Percentiles rank a stretch among this genome's conserved stretches.
phyloP scores from a whole-genome alignment of 768 basidiomycete genomes.

The Botryobasidium botryosum region DNA sequence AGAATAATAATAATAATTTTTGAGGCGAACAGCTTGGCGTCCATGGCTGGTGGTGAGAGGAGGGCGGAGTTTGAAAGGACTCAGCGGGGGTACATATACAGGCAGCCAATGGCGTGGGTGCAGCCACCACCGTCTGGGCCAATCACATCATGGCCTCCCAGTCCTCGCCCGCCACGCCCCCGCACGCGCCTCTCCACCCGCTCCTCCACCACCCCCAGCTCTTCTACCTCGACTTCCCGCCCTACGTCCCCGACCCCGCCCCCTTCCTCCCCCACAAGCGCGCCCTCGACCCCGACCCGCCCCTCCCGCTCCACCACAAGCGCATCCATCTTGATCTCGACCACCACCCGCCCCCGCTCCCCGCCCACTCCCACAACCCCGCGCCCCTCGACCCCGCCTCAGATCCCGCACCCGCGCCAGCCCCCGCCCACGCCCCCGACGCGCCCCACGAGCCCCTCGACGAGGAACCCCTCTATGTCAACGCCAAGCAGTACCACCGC shows the following conservation, averaged over 20 bases:
- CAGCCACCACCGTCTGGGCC: background rate
- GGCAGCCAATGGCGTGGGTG: conserved; percentile 3
- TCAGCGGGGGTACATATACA: background rate
- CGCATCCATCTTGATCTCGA: background rate
- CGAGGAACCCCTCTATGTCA: conserved; percentile 97
- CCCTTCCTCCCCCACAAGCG: background rate
- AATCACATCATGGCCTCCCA: background rate
- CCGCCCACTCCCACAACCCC: background rate
- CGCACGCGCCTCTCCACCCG: too few relatives aligned
- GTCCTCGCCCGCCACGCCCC: background rate
- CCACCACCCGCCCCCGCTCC: background rate
- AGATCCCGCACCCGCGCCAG: too few relatives aligned
- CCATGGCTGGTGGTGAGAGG: background rate
- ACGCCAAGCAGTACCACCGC: conserved; percentile 97
- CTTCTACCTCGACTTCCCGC: background rate
- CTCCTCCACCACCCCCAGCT: too few relatives aligned
- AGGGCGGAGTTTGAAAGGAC: conserved; percentile 1
- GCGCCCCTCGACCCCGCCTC: too few relatives aligned
- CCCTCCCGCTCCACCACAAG: background rate
- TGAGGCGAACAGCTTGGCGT: conserved; percentile 8
- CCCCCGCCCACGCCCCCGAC: too few relatives aligned
- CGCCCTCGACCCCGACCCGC: background rate
- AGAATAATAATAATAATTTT: too few relatives aligned
- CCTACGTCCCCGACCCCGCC: background rate
- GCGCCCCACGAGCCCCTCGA: conserved; percentile 31